phyloP scores from a whole-genome alignment of 176 grass and related monocot genomes.

The Cenchrus purpureus region DNA sequence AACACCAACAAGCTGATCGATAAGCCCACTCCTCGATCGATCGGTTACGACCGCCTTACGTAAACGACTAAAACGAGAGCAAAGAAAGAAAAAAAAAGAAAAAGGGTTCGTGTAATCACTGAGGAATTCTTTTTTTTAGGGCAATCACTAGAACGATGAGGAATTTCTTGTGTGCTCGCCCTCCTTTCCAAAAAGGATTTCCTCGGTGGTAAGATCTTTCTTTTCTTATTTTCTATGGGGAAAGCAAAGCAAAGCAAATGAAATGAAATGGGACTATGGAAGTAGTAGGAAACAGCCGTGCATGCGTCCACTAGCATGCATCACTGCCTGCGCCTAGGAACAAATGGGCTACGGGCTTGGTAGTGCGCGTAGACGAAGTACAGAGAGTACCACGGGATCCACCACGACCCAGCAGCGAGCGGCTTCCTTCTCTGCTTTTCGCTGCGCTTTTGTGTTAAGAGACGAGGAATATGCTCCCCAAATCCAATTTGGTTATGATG shows the following conservation, averaged over 20 bases:
- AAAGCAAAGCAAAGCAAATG: background rate
- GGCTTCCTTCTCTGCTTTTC: constrained; percentile 4
- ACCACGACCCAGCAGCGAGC: background rate
- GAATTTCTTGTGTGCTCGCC: too few relatives aligned
- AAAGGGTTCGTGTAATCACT: background rate
- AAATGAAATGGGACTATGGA: too few relatives aligned
- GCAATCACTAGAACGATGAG: too few relatives aligned
- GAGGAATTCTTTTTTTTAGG: too few relatives aligned
- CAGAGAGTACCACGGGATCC: constrained; percentile 42
- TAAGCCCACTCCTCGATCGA: background rate
- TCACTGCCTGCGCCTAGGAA: background rate
- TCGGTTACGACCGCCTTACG: background rate
- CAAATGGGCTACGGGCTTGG: background rate
- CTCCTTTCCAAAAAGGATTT: too few relatives aligned
- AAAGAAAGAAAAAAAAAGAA: too few relatives aligned
- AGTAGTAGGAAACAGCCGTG: background rate
- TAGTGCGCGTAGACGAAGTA: constrained; percentile 42
- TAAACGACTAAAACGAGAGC: background rate
- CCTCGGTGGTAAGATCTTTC: background rate
- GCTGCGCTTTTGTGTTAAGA: constrained; percentile 22
- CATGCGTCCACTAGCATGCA: constrained; percentile 13
- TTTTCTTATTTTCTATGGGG: background rate
- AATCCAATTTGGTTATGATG: constrained; percentile 22
- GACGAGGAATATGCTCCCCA: constrained; percentile 32
- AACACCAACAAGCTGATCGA: background rate